Percentiles rank a stretch among this genome's conserved stretches.
phyloP scores from a whole-genome alignment of 345 rosid species.

The Salix exigua region DNA sequence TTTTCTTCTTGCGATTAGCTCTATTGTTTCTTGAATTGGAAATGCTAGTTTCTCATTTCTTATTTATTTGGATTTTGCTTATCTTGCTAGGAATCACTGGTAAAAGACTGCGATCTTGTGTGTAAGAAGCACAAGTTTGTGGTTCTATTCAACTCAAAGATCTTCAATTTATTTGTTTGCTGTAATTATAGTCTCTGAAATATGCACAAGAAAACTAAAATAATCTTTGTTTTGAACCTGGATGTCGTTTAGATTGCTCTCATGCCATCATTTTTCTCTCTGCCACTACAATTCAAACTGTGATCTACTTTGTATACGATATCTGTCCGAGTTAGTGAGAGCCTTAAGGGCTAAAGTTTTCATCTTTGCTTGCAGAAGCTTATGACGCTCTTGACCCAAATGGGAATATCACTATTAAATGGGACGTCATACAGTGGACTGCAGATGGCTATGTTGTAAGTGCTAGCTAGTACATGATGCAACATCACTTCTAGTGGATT shows the following conservation, averaged over 20 bases:
- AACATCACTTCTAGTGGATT: neutral
- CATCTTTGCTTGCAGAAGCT: slow-evolving; percentile 31
- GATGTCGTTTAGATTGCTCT: neutral
- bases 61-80: neutral
- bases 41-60: too few relatives aligned
- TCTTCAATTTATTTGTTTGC: neutral
- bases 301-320: neutral
- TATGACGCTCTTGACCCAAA: slow-evolving; percentile 45
- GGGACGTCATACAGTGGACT: slow-evolving; percentile 50
- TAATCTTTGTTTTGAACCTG: too few relatives aligned
- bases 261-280: neutral
- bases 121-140: neutral
- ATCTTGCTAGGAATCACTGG: neutral
- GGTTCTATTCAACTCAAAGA: slow-evolving; percentile 11
- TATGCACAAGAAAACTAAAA: too few relatives aligned
- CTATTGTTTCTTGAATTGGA: slow-evolving; percentile 19
- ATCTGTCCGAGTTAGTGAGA: neutral
- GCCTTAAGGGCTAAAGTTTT: neutral
- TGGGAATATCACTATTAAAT: slow-evolving; percentile 45
- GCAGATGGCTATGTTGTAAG: slow-evolving; percentile 38
- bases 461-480: neutral
- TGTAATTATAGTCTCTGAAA: too few relatives aligned
- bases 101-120: neutral
- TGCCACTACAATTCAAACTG: neutral
- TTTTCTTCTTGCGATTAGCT: neutral